Base-by-base conservation (phyloP, 257 asterid genomes). In the Ocimum tenuiflorum region DNA sequence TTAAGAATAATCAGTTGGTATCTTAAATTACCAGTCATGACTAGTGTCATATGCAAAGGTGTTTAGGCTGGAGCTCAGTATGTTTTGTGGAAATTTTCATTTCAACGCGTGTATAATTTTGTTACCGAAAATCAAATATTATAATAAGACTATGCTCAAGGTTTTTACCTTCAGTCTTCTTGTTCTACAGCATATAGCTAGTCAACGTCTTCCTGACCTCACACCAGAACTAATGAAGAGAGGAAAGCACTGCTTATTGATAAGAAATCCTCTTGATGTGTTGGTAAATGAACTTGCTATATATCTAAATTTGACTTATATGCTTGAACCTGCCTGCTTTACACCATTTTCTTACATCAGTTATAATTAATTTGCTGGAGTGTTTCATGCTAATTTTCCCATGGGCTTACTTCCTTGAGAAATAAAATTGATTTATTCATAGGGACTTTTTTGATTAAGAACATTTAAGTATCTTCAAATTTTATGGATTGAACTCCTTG, bases 221-320 rank as follows among this genome's bases (percentile, higher is more conserved):
- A 49, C 78, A 18, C 77, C 77, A 47, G 91, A 86, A 65, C 73
- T 91, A 77, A 80, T 83, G 89, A 79, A 75, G 80, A 80, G 71
- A 78, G 97, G 97, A 76, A 91, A 86, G 35, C 97, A 91, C 84
- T 83, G 77, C 83, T 72, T 91, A 55, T 63, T 91, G 69, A 88
- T 88, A 58, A 84, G 96, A 73, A 86, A 88, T 75, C 97, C 97
- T 73, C 81, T 91, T 52, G 85, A 85, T 33, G 88, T 91, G 73
- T 63, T 91, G 96, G 97, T 89, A 82, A 74, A 48, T 72, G 14
- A 54, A 58, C 70, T 60, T 60, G 35, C 35, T 59, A 48, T 67
- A 48, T 71, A 47, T 73, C 63, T 22, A 66, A 12, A 53, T 18
- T 41, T 33, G 12, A 38, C 45, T n/a, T 11, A 18, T 65, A 23